Evolutionary conservation across 805 yeast species (phyloP).

Genomic region (Brettanomyces nanus): DNA sequence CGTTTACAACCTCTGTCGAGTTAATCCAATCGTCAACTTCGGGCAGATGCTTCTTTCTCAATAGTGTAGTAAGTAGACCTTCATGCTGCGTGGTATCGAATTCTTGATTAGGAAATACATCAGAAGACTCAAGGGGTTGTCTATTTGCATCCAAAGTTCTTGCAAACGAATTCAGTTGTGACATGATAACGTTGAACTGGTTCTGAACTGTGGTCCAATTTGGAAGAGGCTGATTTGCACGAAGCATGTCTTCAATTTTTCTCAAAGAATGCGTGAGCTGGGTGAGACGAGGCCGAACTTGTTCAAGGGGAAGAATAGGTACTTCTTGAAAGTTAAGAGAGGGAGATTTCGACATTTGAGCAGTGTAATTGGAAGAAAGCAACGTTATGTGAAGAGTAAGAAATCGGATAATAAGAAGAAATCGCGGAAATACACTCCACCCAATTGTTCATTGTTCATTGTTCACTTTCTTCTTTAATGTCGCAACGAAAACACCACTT

Average conservation of each 20-base stretch:
- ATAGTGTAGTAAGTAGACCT: slow-evolving; percentile 70
- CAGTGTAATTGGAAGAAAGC: background rate
- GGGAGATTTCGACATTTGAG: slow-evolving; percentile 7
- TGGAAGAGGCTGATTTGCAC: slow-evolving; percentile 30
- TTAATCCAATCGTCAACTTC: slow-evolving; percentile 85
- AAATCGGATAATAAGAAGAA: too few relatives aligned
- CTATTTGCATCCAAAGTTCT: slow-evolving; percentile 55
- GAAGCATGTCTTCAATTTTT: slow-evolving; percentile 46
- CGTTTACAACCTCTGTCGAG: slow-evolving; percentile 19
- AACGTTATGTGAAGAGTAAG: background rate
- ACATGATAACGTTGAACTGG: slow-evolving; percentile 74
- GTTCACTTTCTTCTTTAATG: too few relatives aligned
- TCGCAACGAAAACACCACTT: slow-evolving; percentile 5
- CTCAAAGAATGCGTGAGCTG: slow-evolving; percentile 55
- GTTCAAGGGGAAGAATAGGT: slow-evolving; percentile 56
- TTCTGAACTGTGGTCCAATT: slow-evolving; percentile 64
- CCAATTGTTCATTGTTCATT: too few relatives aligned
- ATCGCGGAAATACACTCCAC: too few relatives aligned
- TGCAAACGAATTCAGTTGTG: slow-evolving; percentile 77
- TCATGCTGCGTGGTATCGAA: slow-evolving; percentile 85
- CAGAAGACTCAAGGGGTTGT: slow-evolving; percentile 53
- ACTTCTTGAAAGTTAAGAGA: slow-evolving; percentile 28
- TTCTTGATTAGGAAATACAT: slow-evolving; percentile 73
- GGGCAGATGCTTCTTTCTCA: slow-evolving; percentile 83
- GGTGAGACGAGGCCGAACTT: slow-evolving; percentile 51